Base-by-base conservation (phyloP, 768 basidiomycete genomes). In the Tephrocybe sp. region DNA sequence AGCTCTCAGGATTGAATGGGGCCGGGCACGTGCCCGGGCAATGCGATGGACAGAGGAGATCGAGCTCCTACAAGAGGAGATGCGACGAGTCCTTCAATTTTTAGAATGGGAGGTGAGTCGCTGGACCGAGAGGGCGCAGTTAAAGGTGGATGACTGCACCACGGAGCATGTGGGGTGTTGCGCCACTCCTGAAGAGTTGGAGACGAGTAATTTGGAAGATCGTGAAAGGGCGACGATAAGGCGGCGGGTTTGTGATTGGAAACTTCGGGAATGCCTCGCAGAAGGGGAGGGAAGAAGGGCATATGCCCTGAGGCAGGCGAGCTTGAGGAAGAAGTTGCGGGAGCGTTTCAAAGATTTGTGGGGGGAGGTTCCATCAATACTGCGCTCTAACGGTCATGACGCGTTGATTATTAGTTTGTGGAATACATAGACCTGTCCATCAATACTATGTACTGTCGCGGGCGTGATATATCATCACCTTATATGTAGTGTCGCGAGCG, bases 31-130 rank as follows among this genome's bases (percentile, higher is more conserved):
- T 3, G 61, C 63, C 1, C 47, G 59, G 7, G 47, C 53, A 2
- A 31, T 50, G 40, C 47, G 59, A 3, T 64, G 62, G 63, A 18
- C 19, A 1, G 61, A 64, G 31, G 63, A 64, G 44, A 44, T 59
- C 3, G 44, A 51, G 21, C 55, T 63, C 2, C 41, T 63, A 13
- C 47, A 57, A 33, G 60, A 29, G 24, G 25, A 18, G 31, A 13
- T 25, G 21, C 18, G 29, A 13, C 37, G n/a, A 23, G 34, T 38
- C 58, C 40, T 53, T 4, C 47, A 25, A 16, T 67, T 55, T 40
- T 49, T 62, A 3, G 19, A 13, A 12, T 60, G 56, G 59, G 43
- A 53, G 5, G 29, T 47, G 18, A 25, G 29, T 15, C 47, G 41
- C 41, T 54, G 55, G 58, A 19, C n/a, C 3, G 18, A 38, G 24